These are phyloP conservation scores for Penicillium glabrum DNA, from an alignment of 2,329 filamentous ascomycete species.

Conservation along the genomic window DNA sequence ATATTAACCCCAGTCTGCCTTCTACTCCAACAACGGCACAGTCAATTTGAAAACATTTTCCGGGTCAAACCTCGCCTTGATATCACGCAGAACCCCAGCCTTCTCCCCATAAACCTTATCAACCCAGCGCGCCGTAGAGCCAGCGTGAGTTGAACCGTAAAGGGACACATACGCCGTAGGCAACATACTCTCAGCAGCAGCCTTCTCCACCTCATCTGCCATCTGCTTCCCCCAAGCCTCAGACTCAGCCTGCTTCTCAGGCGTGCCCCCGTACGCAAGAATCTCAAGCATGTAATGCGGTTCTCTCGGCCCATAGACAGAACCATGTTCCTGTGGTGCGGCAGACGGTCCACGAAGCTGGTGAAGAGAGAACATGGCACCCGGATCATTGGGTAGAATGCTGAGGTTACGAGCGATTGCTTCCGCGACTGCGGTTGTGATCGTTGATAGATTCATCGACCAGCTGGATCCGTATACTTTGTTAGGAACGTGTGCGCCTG, in stretches of 20 bases:
- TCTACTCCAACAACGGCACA: constrained; percentile 5
- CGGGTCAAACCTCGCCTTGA: constrained; percentile 20
- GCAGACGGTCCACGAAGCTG: constrained; percentile 17
- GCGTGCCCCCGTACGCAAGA: neutral
- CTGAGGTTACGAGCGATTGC: constrained; percentile 3
- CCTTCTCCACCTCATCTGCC: constrained; percentile 3
- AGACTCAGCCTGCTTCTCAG: neutral
- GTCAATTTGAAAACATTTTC: constrained; percentile 14
- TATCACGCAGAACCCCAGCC: constrained; percentile 6
- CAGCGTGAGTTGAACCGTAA: neutral
- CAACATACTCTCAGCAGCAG: constrained; percentile 8
- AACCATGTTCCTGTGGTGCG: neutral
- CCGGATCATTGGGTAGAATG: constrained; percentile 2
- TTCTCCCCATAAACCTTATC: constrained; percentile 20
- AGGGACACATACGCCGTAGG: constrained; percentile 19
- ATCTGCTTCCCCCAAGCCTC: constrained; percentile 11
- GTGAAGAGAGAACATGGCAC: constrained; percentile 17
- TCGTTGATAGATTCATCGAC: constrained; percentile 5
- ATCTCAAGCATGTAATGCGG: constrained; percentile 24
- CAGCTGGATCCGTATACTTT: constrained; percentile 1
- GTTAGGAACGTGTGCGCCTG: constrained; percentile 1
- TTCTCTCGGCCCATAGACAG: constrained; percentile 17
- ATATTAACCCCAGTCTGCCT: no score
- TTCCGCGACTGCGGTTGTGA: constrained; percentile 8
- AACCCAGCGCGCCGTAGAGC: neutral